A percentile compares a stretch with the other conserved stretches of the same genome.
phyloP scores from a whole-genome alignment of 345 rosid species.

The Arabis hirsuta region DNA sequence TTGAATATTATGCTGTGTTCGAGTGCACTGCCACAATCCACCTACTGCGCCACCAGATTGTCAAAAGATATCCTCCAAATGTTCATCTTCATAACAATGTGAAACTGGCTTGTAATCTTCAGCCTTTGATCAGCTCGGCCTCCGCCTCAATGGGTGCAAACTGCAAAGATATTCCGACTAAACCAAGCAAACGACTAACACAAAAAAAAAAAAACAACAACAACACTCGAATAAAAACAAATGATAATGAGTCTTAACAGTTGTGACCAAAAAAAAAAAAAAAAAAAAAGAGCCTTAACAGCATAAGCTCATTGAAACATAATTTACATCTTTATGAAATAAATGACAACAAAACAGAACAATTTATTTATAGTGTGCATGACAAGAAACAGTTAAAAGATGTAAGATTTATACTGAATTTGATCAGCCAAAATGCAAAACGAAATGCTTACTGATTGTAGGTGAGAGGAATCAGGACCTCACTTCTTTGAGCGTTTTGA shows the following conservation, averaged over 20 bases:
- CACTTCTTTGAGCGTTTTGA: background rate
- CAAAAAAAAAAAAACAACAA: no score
- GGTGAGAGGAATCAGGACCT: background rate
- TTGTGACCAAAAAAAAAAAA: no score
- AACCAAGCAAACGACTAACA: no score
- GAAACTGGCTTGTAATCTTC: no score
- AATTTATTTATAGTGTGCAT: background rate
- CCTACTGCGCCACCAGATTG: no score
- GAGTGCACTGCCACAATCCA: no score
- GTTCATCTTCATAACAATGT: no score
- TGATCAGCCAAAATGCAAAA: background rate
- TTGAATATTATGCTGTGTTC: no score
- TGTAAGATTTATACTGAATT: background rate
- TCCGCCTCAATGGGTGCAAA: no score
- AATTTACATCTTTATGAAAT: background rate
- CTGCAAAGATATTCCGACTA: no score
- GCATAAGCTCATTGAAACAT: conserved; percentile 5
- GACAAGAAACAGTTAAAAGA: background rate
- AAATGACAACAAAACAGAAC: background rate
- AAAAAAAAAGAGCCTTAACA: background rate
- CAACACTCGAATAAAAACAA: background rate
- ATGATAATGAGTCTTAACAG: background rate
- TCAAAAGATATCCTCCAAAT: no score
- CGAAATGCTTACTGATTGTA: background rate
- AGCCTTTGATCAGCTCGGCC: no score